Conservation (phyloP, 1,139 yeast genomes). For the Sugiyamaella xylanicola region DNA sequence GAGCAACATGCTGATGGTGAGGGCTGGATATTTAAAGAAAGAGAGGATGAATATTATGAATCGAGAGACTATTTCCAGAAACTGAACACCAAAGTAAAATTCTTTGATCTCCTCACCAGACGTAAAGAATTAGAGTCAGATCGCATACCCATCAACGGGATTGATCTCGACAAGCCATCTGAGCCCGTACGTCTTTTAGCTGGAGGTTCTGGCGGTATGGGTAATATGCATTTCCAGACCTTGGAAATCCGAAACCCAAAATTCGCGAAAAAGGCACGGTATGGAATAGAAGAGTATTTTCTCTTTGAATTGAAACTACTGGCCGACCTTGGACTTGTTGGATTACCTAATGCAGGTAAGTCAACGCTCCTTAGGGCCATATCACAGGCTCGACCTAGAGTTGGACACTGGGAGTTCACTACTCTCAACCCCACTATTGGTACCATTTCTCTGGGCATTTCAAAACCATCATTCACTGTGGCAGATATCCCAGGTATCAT, state of each 20-base stretch:
- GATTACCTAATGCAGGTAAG: constrained; percentile 95
- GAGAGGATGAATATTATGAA: constrained; percentile 68
- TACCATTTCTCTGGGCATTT: constrained; percentile 69
- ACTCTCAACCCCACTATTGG: constrained; percentile 92
- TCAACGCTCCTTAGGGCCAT: constrained; percentile 87
- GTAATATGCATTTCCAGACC: constrained; percentile 92
- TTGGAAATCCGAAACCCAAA: constrained; percentile 84
- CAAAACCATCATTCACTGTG: constrained; percentile 75
- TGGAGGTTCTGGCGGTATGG: constrained; percentile 95
- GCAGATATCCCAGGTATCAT: constrained; percentile 98
- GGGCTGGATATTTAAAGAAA: constrained; percentile 84
- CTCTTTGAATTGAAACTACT: constrained; percentile 80
- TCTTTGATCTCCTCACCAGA: constrained; percentile 62
- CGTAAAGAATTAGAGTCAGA: constrained; percentile 66
- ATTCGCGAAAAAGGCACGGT: constrained; percentile 79
- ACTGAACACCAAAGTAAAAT: constrained; percentile 62
- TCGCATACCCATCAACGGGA: constrained; percentile 73
- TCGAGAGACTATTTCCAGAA: constrained; percentile 64
- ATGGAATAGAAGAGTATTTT: constrained; percentile 65
- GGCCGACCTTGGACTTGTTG: constrained; percentile 93
- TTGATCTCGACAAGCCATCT: constrained; percentile 70
- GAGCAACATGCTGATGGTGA: constrained; percentile 63
- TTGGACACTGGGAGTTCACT: constrained; percentile 97
- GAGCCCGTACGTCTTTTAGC: constrained; percentile 68
- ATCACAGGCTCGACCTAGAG: constrained; percentile 83